Conservation (phyloP, 306 rosid species). For the Ormosia semicastrata region DNA sequence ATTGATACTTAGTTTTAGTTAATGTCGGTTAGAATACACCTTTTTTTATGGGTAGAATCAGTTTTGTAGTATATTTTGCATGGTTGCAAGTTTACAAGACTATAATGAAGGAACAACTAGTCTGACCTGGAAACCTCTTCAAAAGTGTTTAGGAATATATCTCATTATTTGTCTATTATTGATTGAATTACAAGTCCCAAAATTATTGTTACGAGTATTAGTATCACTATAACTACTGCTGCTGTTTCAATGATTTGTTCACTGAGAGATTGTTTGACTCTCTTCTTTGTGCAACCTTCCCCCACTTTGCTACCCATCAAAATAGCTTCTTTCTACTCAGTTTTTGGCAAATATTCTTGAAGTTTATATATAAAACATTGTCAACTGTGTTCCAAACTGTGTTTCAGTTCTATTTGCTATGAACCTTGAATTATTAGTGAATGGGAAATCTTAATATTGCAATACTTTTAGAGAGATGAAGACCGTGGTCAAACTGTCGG, state of each 20-base stretch:
- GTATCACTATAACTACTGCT: neutral
- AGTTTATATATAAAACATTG: neutral
- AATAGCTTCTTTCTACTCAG: neutral
- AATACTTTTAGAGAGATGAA: neutral
- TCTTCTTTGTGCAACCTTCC: neutral
- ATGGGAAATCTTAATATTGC: neutral
- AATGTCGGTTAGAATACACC: neutral
- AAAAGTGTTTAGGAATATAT: neutral
- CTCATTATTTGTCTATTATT: neutral
- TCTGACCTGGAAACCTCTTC: neutral
- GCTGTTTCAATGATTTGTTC: neutral
- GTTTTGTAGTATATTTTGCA: neutral
- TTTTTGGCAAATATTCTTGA: neutral
- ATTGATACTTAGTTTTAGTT: neutral
- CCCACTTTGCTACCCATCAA: neutral
- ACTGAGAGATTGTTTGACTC: neutral
- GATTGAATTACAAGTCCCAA: neutral
- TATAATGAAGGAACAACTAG: neutral
- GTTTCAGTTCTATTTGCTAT: neutral
- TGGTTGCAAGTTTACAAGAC: neutral
- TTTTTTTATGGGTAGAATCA: neutral
- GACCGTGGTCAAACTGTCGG: neutral
- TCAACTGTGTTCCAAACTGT: neutral
- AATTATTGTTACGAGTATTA: neutral
- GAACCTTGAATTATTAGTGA: neutral